phyloP scores from a whole-genome alignment of 257 asterid species.

The Solanum dulcamara region DNA sequence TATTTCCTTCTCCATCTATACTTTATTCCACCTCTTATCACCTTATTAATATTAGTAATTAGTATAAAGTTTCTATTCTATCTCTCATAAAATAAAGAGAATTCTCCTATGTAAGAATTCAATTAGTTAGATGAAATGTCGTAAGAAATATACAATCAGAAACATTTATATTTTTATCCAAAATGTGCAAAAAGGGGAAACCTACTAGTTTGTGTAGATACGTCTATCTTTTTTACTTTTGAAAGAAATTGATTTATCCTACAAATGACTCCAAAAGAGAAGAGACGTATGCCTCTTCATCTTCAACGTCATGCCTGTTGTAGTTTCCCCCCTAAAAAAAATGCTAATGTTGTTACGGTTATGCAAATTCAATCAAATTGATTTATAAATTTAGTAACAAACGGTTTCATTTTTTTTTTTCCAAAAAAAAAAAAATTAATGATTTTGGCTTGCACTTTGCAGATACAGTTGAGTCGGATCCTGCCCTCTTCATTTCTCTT shows the following conservation, averaged over 20 bases:
- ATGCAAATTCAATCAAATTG: background rate
- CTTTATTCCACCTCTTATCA: background rate
- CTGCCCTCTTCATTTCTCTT: too few relatives aligned
- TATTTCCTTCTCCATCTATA: background rate
- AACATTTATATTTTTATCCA: too few relatives aligned
- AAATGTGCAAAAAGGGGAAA: background rate
- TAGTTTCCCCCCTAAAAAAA: background rate
- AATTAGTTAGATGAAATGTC: background rate
- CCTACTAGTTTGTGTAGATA: background rate
- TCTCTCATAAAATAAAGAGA: background rate
- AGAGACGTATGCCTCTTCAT: background rate
- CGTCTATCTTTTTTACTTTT: background rate
- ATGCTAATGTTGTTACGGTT: background rate
- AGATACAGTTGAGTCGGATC: too few relatives aligned
- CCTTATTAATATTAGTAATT: too few relatives aligned
- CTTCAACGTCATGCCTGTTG: background rate
- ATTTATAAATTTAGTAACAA: background rate
- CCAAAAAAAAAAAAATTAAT: background rate
- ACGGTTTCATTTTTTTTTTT: background rate
- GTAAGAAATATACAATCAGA: background rate
- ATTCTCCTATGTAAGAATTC: background rate
- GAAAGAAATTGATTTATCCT: background rate
- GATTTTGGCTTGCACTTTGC: background rate
- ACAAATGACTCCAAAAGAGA: background rate
- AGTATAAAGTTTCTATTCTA: background rate